phyloP scores from a whole-genome alignment of 352 stramenopile species.

The Achlya hypogyna region DNA sequence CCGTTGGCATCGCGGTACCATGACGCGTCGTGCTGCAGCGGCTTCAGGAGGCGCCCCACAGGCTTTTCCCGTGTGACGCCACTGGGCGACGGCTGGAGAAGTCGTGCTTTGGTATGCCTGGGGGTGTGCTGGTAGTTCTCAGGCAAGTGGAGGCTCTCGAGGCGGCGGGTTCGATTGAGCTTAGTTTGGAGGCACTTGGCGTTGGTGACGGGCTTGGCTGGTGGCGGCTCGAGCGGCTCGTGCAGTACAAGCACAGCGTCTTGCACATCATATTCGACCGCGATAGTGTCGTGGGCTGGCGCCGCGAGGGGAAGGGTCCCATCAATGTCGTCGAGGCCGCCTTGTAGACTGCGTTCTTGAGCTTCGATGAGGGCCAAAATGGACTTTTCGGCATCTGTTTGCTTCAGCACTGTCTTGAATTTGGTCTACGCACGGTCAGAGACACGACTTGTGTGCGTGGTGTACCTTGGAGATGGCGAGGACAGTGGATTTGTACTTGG shows the following conservation, averaged over 20 bases:
- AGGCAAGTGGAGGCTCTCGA: constrained; percentile 4
- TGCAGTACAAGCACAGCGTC: constrained; percentile 8
- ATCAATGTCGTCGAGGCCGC: not conserved
- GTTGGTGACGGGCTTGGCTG: not conserved
- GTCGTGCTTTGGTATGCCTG: constrained; percentile 32
- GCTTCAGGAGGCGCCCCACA: constrained; percentile 22
- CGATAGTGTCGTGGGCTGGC: not conserved
- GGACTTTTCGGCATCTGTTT: not conserved
- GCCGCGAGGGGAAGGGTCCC: no score
- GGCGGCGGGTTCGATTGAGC: constrained; percentile 1
- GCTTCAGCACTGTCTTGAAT: constrained; percentile 11
- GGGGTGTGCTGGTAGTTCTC: constrained; percentile 9
- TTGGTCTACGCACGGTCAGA: not conserved
- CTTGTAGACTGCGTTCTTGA: not conserved
- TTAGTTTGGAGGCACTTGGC: constrained; percentile 7
- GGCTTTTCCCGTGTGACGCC: constrained; percentile 25
- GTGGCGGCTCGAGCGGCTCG: not conserved
- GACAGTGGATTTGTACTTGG: constrained; percentile 7
- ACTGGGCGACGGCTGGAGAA: constrained; percentile 42
- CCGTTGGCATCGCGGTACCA: constrained; percentile 38
- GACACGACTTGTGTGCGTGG: not conserved
- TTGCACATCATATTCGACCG: constrained; percentile 1
- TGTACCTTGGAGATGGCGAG: not conserved
- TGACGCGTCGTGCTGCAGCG: constrained; percentile 55
- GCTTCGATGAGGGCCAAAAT: not conserved